Base-by-base conservation (phyloP, 2,329 filamentous ascomycete genomes). In the Trichoderma aggressivum region DNA sequence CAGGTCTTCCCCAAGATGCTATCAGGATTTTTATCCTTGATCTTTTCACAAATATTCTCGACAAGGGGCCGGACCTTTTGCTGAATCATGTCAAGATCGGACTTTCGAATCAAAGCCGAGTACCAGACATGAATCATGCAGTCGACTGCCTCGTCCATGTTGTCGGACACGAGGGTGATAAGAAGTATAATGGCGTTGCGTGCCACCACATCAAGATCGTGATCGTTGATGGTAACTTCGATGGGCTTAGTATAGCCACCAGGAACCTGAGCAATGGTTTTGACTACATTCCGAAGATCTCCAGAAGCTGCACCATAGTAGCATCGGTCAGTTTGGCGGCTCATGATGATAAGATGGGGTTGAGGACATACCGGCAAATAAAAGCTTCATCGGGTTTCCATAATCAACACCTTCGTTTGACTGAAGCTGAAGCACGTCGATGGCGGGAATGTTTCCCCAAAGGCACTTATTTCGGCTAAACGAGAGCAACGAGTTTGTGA, bases 81-180 rank as follows among this genome's bases (percentile, higher is more conserved):
- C 6, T 72, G 71, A 3, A 74, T 28, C 10, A 74, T 53, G 2
- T 71, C 53, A 5, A 72, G 58, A 62, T 74, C 50, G 1, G 69
- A 72, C 30, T 68, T 53, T 24, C 63, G 56, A 11, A 75, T 36
- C 34, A 72, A 53, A 5, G 74, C 70, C 7, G 73, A 75, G 30
- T 75, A 75, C 74, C 73, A 75, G 47, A 74, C 18, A 30, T 75
- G 73, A 4, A 75, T 72, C 10, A 75, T 75, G 66, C 65, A 72
- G 32, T 74, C 72, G 1, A 70, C 65, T 1, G 74, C 74, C 8
- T 67, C 64, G 0, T 73, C 53, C 3, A 50, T 43, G n/a, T 74
- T 30, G 0, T 70, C 59, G 3, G 69, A 50, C 1, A 69, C 26
- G n/a, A 74, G 53, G 11, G 64, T 55, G n/a, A 70, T 65, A 7